Percentiles rank a stretch among this genome's conserved stretches.
phyloP scores from a whole-genome alignment of 108 stramenopile genomes.

The Skeletonema tropicum region DNA sequence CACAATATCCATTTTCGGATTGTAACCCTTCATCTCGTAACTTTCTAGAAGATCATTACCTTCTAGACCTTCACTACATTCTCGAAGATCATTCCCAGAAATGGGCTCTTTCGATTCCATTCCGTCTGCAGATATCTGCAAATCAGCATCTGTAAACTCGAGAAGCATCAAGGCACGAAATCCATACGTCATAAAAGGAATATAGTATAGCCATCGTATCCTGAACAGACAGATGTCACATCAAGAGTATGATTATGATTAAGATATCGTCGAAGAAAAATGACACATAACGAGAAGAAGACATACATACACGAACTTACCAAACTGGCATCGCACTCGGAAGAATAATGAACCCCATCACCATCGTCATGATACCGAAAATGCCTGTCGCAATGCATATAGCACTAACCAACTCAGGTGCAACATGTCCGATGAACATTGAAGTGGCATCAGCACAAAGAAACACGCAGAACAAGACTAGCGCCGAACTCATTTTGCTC shows the following conservation, averaged over 20 bases:
- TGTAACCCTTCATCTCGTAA: conserved; percentile 9
- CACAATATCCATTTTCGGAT: conserved; percentile 3
- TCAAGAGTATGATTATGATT: background rate
- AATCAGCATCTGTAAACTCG: background rate
- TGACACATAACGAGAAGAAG: background rate
- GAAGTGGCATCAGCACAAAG: conserved; percentile 27
- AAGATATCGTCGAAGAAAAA: background rate
- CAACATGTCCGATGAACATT: conserved; percentile 23
- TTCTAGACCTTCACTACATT: too few relatives aligned
- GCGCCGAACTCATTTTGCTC: background rate
- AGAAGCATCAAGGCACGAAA: conserved; percentile 9
- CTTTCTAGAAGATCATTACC: background rate
- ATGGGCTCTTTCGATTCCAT: too few relatives aligned
- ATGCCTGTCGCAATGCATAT: conserved; percentile 20
- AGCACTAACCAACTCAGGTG: conserved; percentile 24
- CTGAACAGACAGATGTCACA: background rate
- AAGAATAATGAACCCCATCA: conserved; percentile 31
- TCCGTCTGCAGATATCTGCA: too few relatives aligned
- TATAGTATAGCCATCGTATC: conserved; percentile 19
- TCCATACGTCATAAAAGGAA: conserved; percentile 33
- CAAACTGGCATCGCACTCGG: conserved; percentile 5
- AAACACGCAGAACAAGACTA: conserved; percentile 20
- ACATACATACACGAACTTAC: background rate
- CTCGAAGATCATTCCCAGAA: background rate
- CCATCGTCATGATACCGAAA: conserved; percentile 24